Percentiles rank a stretch among this genome's conserved stretches.
Evolutionary conservation across 805 yeast species (phyloP).

Genomic region (Pichia thaimueangensis): DNA sequence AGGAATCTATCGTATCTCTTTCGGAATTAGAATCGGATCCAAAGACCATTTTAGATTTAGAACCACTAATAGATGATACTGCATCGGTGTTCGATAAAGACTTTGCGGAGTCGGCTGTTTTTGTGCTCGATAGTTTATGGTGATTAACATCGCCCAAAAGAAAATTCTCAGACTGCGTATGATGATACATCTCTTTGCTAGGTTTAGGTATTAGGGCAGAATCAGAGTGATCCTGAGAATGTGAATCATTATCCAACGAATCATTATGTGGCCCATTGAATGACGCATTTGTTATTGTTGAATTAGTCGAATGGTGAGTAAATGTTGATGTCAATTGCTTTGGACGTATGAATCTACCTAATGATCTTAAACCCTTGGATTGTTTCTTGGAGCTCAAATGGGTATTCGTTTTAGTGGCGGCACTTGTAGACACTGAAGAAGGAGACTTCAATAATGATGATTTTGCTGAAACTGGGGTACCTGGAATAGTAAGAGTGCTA

Average conservation of each 20-base stretch:
- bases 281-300: no score
- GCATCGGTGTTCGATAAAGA: no score
- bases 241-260: no score
- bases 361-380: conserved; percentile 5
- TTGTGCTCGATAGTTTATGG: no score
- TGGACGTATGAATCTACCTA: conserved; percentile 8
- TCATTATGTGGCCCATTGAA: no score
- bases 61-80: no score
- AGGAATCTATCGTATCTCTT: conserved; percentile 6
- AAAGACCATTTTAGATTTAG: neutral
- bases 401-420: neutral
- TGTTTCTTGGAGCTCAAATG: neutral
- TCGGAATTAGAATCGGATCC: conserved; percentile 6
- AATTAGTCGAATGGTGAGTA: conserved; percentile 6
- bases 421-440: neutral
- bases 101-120: no score
- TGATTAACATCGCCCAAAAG: no score
- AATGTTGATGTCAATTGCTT: conserved; percentile 9
- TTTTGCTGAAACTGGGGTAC: neutral
- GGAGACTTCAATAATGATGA: no score
- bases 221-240: neutral
- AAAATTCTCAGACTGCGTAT: neutral
- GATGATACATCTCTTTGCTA: neutral
- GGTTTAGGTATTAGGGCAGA: neutral
- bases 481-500: no score